Percentiles rank a stretch among this genome's conserved stretches.
These are phyloP conservation scores for Galerina marginata DNA, from an alignment of 768 basidiomycete species.

Conservation along the genomic window DNA sequence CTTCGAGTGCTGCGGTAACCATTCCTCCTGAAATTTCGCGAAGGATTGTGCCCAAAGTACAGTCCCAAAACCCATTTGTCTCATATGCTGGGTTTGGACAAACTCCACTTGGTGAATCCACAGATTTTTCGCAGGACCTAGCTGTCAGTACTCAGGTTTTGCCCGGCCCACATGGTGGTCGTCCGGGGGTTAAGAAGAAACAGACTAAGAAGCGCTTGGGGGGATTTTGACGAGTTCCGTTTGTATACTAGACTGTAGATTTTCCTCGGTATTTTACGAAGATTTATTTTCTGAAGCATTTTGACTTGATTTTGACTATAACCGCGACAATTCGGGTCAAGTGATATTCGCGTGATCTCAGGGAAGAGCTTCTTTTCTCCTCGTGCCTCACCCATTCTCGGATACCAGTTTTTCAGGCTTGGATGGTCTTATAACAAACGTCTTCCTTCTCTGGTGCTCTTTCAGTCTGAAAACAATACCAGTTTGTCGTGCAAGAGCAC, in stretches of 20 bases:
- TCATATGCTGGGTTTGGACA: not conserved
- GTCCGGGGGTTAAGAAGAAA: conserved; percentile 61
- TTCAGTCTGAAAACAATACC: conserved; percentile 24
- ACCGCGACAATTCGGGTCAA: conserved; percentile 28
- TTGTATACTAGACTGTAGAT: not conserved
- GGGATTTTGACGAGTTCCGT: conserved; percentile 59
- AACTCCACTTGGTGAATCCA: not conserved
- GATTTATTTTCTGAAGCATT: too few species aligned
- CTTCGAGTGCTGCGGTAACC: conserved; percentile 13
- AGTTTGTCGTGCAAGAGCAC: conserved; percentile 64
- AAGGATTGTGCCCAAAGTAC: conserved; percentile 6
- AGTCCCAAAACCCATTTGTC: conserved; percentile 19
- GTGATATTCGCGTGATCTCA: conserved; percentile 37
- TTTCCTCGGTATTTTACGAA: too few species aligned
- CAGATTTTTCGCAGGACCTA: conserved; percentile 41
- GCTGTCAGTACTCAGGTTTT: conserved; percentile 73
- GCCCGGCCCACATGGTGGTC: conserved; percentile 74
- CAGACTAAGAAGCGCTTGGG: conserved; percentile 69
- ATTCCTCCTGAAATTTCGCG: conserved; percentile 9
- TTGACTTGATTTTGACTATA: not conserved
- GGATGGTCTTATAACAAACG: conserved; percentile 1
- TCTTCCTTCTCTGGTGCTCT: not conserved
- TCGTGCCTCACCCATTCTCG: conserved; percentile 19
- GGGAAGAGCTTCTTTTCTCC: conserved; percentile 12
- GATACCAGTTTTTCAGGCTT: conserved; percentile 2